Conservation (phyloP, 2,329 filamentous ascomycete genomes). For the Stenocarpella maydis region DNA sequence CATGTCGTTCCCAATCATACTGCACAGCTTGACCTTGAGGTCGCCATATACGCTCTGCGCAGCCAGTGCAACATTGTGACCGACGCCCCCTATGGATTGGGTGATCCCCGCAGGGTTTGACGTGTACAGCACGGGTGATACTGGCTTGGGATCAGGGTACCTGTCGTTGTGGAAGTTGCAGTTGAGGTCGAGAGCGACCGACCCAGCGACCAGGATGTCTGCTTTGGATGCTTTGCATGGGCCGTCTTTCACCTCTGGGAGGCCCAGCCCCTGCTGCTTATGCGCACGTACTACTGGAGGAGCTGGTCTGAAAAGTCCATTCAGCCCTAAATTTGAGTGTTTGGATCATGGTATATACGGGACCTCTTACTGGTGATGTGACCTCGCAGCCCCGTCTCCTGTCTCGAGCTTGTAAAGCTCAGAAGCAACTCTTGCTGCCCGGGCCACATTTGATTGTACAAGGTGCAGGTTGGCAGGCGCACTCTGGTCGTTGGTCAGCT, state of each 20-base stretch:
- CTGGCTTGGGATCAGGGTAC: constrained; percentile 39
- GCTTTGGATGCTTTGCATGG: constrained; percentile 49
- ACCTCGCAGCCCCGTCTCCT: constrained; percentile 30
- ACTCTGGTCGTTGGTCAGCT: constrained; percentile 76
- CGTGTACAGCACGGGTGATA: constrained; percentile 69
- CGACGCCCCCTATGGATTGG: constrained; percentile 89
- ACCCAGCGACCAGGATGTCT: constrained; percentile 89
- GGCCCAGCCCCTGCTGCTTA: background rate
- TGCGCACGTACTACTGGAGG: background rate
- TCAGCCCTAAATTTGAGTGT: background rate
- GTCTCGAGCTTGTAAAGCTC: constrained; percentile 58
- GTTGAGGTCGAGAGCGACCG: constrained; percentile 84
- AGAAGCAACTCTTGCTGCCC: constrained; percentile 62
- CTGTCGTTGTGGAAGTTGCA: constrained; percentile 71
- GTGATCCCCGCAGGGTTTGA: constrained; percentile 86
- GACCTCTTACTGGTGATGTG: constrained; percentile 32
- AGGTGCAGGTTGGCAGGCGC: constrained; percentile 77
- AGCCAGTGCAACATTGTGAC: constrained; percentile 88
- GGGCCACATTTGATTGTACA: constrained; percentile 61
- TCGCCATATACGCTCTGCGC: constrained; percentile 72
- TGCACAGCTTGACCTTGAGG: constrained; percentile 75
- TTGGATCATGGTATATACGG: background rate
- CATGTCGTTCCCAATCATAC: constrained; percentile 81
- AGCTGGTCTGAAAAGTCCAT: constrained; percentile 15
- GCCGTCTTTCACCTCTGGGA: constrained; percentile 6